Evolutionary conservation across 1,284 basidiomycete genomes (phyloP).

Genomic region (Ganoderma resinaceum): DNA sequence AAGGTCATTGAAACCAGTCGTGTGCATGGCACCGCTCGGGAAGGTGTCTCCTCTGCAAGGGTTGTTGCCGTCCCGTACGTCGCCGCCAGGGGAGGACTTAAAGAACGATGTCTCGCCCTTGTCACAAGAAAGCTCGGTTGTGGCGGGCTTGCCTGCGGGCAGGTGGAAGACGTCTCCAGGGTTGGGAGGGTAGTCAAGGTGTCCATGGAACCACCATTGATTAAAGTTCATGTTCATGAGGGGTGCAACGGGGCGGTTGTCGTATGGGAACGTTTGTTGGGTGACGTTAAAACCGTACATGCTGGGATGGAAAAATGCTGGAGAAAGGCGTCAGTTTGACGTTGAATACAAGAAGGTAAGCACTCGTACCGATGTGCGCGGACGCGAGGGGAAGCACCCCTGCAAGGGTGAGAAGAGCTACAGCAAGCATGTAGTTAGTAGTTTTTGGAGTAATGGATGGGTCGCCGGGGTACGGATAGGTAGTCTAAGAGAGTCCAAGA

Average conservation of each 20-base stretch:
- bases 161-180: slow-evolving; percentile 61
- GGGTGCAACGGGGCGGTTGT: slow-evolving; percentile 61
- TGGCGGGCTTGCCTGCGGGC: slow-evolving; percentile 57
- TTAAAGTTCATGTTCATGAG: slow-evolving; percentile 58
- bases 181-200: slow-evolving; percentile 63
- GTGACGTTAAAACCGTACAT: slow-evolving; percentile 66
- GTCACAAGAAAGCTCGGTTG: slow-evolving; percentile 61
- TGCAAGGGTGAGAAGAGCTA: slow-evolving; percentile 16
- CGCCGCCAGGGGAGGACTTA: slow-evolving; percentile 50
- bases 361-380: slow-evolving; percentile 28
- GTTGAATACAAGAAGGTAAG: background rate
- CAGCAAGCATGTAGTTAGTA: slow-evolving; percentile 17
- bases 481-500: slow-evolving; percentile 6
- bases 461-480: background rate
- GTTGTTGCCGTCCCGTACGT: slow-evolving; percentile 53
- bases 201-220: slow-evolving; percentile 77
- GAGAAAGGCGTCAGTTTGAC: background rate
- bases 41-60: slow-evolving; percentile 49
- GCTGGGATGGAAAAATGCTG: slow-evolving; percentile 41
- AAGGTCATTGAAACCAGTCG: slow-evolving; percentile 57
- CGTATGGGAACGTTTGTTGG: slow-evolving; percentile 52
- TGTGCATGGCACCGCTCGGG: slow-evolving; percentile 56
- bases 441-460: background rate
- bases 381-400: slow-evolving; percentile 23
- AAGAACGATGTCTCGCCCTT: slow-evolving; percentile 63